Evolutionary conservation across 129 eudicot genomes (phyloP).

Genomic region (Flaveria sonorensis): DNA sequence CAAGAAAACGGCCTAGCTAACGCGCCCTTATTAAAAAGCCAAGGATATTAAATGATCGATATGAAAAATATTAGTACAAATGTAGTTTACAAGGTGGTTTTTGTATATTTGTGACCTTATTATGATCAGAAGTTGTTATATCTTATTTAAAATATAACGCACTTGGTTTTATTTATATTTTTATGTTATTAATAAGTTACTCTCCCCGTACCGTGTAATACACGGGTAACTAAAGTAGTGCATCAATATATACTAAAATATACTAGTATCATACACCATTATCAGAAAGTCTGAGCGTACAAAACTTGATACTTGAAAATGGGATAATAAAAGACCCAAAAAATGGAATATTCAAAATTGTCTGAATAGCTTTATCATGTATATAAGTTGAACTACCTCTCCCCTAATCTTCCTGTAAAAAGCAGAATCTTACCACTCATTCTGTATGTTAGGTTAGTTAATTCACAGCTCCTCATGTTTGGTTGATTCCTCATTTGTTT

Average conservation of each 20-base stretch:
- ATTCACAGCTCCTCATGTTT: slow-evolving; percentile 77
- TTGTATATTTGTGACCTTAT: too few species aligned
- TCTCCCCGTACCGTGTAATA: too few species aligned
- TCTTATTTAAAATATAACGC: too few species aligned
- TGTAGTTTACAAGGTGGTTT: too few species aligned
- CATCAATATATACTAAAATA: slow-evolving; percentile 11
- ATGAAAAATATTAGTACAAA: too few species aligned
- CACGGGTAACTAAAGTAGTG: too few species aligned
- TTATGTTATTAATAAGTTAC: too few species aligned
- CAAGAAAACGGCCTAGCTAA: too few species aligned
- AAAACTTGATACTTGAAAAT: slow-evolving; percentile 7
- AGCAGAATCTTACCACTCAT: slow-evolving; percentile 24
- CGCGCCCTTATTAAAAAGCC: too few species aligned
- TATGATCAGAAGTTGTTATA: too few species aligned
- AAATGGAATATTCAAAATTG: slow-evolving; percentile 30
- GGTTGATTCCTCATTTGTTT: slow-evolving; percentile 41
- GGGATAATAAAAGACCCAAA: slow-evolving; percentile 30
- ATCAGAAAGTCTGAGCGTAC: background rate
- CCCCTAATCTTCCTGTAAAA: slow-evolving; percentile 31
- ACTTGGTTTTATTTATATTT: too few species aligned
- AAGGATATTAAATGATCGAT: too few species aligned
- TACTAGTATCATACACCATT: background rate
- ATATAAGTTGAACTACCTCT: slow-evolving; percentile 36
- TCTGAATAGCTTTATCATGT: slow-evolving; percentile 11
- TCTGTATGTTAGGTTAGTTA: slow-evolving; percentile 26